Evolutionary conservation across 768 basidiomycete genomes (phyloP), one percentile per base, ranked within the genome.

Genomic region (Royoungia palumana): DNA sequence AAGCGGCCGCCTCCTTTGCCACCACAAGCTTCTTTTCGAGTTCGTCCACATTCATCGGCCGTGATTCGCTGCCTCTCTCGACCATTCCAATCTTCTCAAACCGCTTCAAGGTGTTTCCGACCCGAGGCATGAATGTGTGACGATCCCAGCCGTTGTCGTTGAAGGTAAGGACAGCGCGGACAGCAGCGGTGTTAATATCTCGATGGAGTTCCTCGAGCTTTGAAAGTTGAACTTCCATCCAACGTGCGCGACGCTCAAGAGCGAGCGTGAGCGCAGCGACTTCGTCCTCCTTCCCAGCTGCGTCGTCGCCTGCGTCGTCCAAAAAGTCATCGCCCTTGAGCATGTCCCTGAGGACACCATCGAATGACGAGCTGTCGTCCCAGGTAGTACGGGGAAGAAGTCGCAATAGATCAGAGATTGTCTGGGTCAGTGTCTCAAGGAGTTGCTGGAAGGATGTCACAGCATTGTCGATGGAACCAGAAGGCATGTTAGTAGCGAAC

Each of bases 191-290:
- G 66, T 93, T 94, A 69, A 93, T 92, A 56, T 93, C 90, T 24
- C 87, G 85, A 57, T 94, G 90, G 28, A 93, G 74, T 60, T 90
- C 90, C 66, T 94, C 90, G 30, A 94, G 73, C 63, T 93, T 92
- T 0, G 87, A 88, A 16, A 94, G 68, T 65, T 92, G 90, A 19
- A 90, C 87, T 67, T 93, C 89, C 87, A 94, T 92, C 89, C 90
- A 94, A 36, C 88, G 77, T 14, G 90, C 91, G n/a, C 91, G 86
- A 52, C 87, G 83, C 63, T 91, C 89, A 38, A 94, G 77, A 8
- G 89, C 89, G 41, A 86, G 71, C 2, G 89, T 93, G 51, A 93
- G 71, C 16, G 86, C 86, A 3, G 85, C 87, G 7, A 93, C 89
- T 61, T 94, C 90, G 59, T 91, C 89, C 53, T 90, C 88, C 58